Evolutionary conservation across 176 grass and related monocot genomes (phyloP).

Genomic region (Triticum monococcum): DNA sequence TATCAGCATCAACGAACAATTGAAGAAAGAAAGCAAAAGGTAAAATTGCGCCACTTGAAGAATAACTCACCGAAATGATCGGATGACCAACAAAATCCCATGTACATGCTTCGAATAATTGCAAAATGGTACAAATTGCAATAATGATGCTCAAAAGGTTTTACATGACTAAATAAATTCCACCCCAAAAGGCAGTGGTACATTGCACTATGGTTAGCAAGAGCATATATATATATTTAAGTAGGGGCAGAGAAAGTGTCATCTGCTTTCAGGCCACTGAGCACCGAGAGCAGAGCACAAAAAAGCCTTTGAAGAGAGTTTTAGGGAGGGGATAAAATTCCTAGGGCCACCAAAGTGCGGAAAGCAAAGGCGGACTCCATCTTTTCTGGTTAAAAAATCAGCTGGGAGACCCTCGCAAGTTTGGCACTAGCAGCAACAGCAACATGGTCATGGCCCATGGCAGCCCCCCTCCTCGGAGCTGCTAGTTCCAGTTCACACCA

Average conservation of each 20-base stretch:
- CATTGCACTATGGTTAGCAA: neutral
- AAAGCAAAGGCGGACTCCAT: constrained; percentile 25
- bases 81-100: neutral
- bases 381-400: neutral
- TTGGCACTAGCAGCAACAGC: neutral
- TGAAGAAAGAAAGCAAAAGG: neutral
- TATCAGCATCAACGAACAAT: neutral
- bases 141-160: neutral
- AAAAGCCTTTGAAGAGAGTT: neutral
- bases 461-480: neutral
- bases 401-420: neutral
- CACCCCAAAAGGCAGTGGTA: neutral
- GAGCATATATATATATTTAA: neutral
- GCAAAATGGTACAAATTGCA: neutral
- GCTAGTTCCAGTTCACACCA: neutral
- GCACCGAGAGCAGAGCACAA: neutral
- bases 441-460: neutral
- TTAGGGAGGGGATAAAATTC: constrained; percentile 39
- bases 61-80: neutral
- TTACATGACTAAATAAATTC: neutral
- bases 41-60: neutral
- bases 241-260: neutral
- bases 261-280: neutral
- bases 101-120: no score
- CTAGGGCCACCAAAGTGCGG: constrained; percentile 7